phyloP scores from a whole-genome alignment of 345 rosid genomes.

The Hibiscus tridactylites region DNA sequence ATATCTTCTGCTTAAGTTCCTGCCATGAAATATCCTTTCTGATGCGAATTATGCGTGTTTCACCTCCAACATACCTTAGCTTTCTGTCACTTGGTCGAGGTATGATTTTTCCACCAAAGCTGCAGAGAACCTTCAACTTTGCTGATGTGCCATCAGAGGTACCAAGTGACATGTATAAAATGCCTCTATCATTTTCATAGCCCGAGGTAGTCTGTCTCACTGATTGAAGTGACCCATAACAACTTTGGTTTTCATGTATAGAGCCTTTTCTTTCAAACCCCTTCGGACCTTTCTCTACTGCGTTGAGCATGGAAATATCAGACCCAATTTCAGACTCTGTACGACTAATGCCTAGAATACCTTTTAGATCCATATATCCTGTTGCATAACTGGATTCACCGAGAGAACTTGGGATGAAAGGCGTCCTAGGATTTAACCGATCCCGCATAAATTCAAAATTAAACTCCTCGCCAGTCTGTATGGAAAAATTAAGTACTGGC shows the following conservation, averaged over 20 bases:
- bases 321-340: constrained; percentile 61
- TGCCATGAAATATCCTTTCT: constrained; percentile 58
- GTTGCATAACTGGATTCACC: constrained; percentile 41
- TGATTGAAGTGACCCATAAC: constrained; percentile 41
- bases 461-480: constrained; percentile 91
- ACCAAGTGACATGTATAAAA: constrained; percentile 31
- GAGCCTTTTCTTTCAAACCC: constrained; percentile 42
- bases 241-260: constrained; percentile 35
- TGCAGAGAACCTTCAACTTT: constrained; percentile 73
- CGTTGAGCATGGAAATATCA: constrained; percentile 39
- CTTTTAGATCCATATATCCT: constrained; percentile 59
- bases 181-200: constrained; percentile 29
- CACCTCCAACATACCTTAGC: constrained; percentile 90
- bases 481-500: constrained; percentile 66
- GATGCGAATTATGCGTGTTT: constrained; percentile 58
- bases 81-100: constrained; percentile 89
- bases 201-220: constrained; percentile 31
- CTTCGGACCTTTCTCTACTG: constrained; percentile 34
- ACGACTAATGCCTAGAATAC: constrained; percentile 50
- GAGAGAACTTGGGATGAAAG: constrained; percentile 27
- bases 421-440: constrained; percentile 47
- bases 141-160: constrained; percentile 35
- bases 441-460: constrained; percentile 86
- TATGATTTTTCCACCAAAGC: constrained; percentile 78
- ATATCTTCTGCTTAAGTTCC: constrained; percentile 52